Conservation (phyloP, 495 filamentous ascomycete species). For the Trichoderma virens region DNA sequence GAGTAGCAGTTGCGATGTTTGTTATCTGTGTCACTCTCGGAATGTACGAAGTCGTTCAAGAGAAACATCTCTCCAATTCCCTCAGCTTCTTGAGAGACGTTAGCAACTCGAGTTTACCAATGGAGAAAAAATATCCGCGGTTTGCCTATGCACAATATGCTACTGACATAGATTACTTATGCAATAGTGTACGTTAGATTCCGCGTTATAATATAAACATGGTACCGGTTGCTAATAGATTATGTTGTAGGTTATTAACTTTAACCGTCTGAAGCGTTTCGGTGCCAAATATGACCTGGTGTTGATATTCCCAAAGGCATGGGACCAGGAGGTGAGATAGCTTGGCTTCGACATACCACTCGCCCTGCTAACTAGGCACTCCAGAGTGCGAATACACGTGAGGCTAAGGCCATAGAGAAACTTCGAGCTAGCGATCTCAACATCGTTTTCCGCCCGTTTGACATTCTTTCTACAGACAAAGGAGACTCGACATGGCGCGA, state of each 20-base stretch:
- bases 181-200: neutral
- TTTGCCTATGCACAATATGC: neutral
- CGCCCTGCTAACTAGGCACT: neutral
- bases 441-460: neutral
- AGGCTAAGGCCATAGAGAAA: neutral
- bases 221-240: neutral
- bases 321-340: neutral
- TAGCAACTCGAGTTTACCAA: neutral
- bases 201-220: neutral
- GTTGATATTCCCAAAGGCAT: neutral
- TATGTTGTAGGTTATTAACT: neutral
- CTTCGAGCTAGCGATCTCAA: neutral
- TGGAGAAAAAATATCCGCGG: neutral
- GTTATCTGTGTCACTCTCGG: neutral
- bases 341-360: neutral
- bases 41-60: neutral
- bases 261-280: neutral
- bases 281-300: neutral
- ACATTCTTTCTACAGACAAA: neutral
- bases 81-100: neutral
- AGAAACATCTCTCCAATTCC: neutral
- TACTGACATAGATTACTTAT: neutral
- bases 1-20: neutral
- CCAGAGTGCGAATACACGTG: neutral
- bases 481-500: neutral